Base-by-base conservation (phyloP, 371 early-diverging fungal species). In the Polyrhizophydium stewartii region DNA sequence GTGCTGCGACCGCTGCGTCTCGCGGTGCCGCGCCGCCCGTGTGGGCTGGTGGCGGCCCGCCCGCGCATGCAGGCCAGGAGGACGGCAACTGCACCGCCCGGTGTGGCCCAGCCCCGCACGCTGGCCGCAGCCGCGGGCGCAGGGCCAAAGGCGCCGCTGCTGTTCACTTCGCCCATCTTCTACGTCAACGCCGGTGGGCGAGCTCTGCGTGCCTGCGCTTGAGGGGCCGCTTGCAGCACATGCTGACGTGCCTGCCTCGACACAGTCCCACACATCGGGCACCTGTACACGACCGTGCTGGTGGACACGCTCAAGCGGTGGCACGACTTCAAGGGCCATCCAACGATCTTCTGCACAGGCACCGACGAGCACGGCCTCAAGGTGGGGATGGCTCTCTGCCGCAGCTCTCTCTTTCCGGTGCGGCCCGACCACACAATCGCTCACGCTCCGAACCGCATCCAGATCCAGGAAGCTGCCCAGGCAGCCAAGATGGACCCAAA, bases 331-430 rank as follows among this genome's bases (percentile, higher is more conserved):
- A 84, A 80, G 49, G 92, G 92, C 25, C 68, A 78, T 21, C 66
- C 72, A 13, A 65, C 68, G 0, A 59, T 89, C 27, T 71, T 92
- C 40, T 80, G 85, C 25, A 92, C 93, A 0, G 98, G 98, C 40
- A 96, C 96, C 3, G 98, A 97, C 64, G 98, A 97, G 68, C 98
- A 97, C 74, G 98, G 98, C 3, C 79, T 91, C 7, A 97, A 97
- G 83, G 92, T 89, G 66, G 25, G 60, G 17, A n/a, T n/a, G n/a
- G n/a, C n/a, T n/a, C n/a, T n/a, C 12, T 27, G 51, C 31, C n/a
- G 51, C n/a, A 16, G 31, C 24, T 50, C 27, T 50, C 27, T 12
- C 27, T 50, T 9, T 41, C 5, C 38, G 25, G 25, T 41, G 28
- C 24, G 21, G 22, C 53, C 22, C 19, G 25, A 45, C 10, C 6